Percentiles rank a stretch among this genome's conserved stretches.
Evolutionary conservation across 2,329 filamentous ascomycete species (phyloP).

Genomic region (Scedosporium apiospermum): DNA sequence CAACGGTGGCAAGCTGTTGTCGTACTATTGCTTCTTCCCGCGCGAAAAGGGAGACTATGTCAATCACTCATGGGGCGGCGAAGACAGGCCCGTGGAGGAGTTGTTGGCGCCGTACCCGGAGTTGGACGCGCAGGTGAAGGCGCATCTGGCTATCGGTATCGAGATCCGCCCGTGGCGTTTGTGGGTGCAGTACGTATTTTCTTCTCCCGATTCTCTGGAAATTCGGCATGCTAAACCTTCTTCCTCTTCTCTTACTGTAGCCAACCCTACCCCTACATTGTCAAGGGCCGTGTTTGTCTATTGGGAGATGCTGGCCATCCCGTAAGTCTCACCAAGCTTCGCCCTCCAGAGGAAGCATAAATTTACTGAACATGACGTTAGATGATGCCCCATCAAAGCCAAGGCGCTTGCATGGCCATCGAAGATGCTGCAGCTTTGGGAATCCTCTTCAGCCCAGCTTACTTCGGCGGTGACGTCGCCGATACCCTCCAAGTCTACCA

Average conservation of each 20-base stretch:
- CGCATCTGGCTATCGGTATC: slow-evolving; percentile 48
- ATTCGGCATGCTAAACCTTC: no score
- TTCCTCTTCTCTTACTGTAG: slow-evolving; percentile 9
- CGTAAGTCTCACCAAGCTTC: slow-evolving; percentile 36
- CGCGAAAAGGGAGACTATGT: slow-evolving; percentile 49
- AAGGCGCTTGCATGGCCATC: slow-evolving; percentile 61
- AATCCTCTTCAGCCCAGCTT: slow-evolving; percentile 43
- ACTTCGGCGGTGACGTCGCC: slow-evolving; percentile 36
- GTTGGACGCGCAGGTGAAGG: slow-evolving; percentile 46
- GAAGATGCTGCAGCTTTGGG: slow-evolving; percentile 56
- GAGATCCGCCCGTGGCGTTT: slow-evolving; percentile 58
- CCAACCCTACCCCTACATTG: slow-evolving; percentile 47
- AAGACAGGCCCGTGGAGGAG: slow-evolving; percentile 43
- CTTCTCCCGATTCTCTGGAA: no score
- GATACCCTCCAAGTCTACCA: slow-evolving; percentile 41
- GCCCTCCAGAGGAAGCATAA: slow-evolving; percentile 34
- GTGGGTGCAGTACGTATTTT: slow-evolving; percentile 42
- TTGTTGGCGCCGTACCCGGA: slow-evolving; percentile 50
- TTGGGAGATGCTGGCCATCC: slow-evolving; percentile 60
- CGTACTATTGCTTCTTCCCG: slow-evolving; percentile 62
- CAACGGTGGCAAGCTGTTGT: slow-evolving; percentile 54
- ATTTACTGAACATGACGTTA: slow-evolving; percentile 7
- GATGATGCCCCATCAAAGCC: slow-evolving; percentile 62
- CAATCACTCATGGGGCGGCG: slow-evolving; percentile 49
- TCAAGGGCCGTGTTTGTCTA: slow-evolving; percentile 41